Conservation (phyloP, 768 basidiomycete genomes). For the Gyrodon lividus region DNA sequence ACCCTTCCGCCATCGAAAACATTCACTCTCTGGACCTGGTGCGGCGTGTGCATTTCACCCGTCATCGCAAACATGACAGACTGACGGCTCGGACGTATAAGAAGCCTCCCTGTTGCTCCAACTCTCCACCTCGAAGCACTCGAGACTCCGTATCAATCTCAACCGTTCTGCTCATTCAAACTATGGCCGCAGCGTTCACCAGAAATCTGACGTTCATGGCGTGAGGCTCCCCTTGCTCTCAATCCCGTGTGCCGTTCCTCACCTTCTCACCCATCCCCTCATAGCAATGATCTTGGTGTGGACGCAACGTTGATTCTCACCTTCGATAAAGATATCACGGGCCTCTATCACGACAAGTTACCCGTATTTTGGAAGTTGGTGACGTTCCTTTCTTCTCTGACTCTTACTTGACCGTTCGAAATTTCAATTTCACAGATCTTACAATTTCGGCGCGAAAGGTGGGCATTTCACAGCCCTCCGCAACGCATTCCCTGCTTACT, state of each 20-base stretch:
- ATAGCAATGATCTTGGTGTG: background rate
- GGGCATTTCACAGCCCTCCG: too few species aligned
- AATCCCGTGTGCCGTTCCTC: background rate
- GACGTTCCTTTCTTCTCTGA: background rate
- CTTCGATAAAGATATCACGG: background rate
- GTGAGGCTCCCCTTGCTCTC: background rate
- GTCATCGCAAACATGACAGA: too few species aligned
- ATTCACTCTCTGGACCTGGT: too few species aligned
- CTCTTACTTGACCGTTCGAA: background rate
- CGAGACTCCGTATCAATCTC: too few species aligned
- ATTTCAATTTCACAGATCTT: background rate
- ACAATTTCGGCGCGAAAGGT: background rate
- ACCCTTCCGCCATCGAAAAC: too few species aligned
- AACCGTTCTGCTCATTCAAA: too few species aligned
- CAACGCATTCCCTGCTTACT: too few species aligned
- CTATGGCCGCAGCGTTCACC: background rate
- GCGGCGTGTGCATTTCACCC: too few species aligned
- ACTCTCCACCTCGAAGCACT: too few species aligned
- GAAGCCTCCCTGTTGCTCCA: too few species aligned
- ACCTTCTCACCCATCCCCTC: background rate
- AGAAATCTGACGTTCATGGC: background rate
- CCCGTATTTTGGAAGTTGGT: background rate
- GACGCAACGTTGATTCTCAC: background rate
- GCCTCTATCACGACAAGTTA: background rate
- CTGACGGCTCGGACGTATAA: too few species aligned